Evolutionary conservation across 2,329 filamentous ascomycete species (phyloP).

Genomic region (Exserohilum turcica): DNA sequence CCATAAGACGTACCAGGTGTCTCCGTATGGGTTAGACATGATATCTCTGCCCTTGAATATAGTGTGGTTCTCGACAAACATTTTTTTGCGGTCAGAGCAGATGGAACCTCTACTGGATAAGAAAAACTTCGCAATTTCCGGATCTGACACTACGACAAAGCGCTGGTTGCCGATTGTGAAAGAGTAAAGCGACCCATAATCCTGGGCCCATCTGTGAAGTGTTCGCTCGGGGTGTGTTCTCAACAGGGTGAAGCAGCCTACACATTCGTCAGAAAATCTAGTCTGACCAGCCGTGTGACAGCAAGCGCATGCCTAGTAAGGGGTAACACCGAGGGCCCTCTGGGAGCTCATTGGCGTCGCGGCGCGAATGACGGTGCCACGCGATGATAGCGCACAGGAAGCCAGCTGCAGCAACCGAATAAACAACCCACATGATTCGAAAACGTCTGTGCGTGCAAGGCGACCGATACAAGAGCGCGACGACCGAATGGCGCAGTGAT

Average conservation of each 20-base stretch:
- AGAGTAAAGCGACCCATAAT: not conserved
- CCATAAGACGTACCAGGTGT: not conserved
- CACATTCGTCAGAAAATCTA: not conserved
- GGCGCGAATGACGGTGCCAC: not conserved
- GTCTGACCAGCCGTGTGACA: not conserved
- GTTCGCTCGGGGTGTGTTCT: slow-evolving; percentile 1
- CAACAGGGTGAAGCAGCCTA: not conserved
- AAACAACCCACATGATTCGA: not conserved
- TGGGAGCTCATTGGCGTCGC: not conserved
- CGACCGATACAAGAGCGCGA: not conserved
- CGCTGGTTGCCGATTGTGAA: slow-evolving; percentile 3
- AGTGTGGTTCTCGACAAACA: slow-evolving; percentile 1
- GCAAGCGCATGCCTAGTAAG: not conserved
- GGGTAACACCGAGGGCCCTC: not conserved
- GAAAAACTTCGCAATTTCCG: not conserved
- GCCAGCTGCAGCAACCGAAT: not conserved
- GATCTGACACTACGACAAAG: slow-evolving; percentile 2
- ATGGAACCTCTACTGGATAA: not conserved
- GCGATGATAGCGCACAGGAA: not conserved
- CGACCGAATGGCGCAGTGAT: not conserved
- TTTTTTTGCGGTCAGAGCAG: not conserved
- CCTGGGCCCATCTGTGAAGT: not conserved
- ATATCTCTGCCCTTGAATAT: slow-evolving; percentile 1
- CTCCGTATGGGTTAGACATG: not conserved
- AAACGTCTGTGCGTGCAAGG: too few species aligned